Percentiles rank a stretch among this genome's conserved stretches.
Conservation (phyloP, 139 green algal species). For the Micromonas commoda region DNA sequence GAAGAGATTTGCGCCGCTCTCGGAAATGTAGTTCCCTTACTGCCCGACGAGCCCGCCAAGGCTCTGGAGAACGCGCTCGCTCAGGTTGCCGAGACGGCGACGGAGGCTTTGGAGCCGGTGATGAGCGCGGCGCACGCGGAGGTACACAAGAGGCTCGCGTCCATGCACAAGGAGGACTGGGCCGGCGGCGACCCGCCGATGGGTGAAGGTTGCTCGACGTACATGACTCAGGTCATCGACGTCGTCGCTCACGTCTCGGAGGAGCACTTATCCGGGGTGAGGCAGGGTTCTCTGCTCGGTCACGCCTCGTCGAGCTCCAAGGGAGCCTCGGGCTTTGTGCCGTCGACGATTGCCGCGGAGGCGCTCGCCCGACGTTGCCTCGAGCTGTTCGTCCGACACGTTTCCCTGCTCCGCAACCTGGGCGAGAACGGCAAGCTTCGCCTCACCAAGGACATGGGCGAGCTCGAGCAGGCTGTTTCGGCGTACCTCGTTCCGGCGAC, state of each 20-base stretch:
- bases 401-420: slow-evolving; percentile 69
- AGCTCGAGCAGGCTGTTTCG: slow-evolving; percentile 72
- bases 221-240: slow-evolving; percentile 55
- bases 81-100: background rate
- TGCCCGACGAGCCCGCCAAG: background rate
- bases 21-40: background rate
- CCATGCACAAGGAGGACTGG: slow-evolving; percentile 53
- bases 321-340: no score
- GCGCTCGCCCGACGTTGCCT: slow-evolving; percentile 58
- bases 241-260: slow-evolving; percentile 59
- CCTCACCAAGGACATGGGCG: slow-evolving; percentile 75
- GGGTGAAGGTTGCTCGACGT: slow-evolving; percentile 55
- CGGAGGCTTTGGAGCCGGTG: background rate
- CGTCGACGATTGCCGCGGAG: slow-evolving; percentile 52
- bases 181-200: slow-evolving; percentile 34
- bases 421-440: slow-evolving; percentile 52
- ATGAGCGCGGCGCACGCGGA: slow-evolving; percentile 1
- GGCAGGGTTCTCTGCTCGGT: no score
- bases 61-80: background rate
- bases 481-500: slow-evolving; percentile 63
- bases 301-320: no score
- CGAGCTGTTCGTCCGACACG: slow-evolving; percentile 83
- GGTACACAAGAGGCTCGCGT: slow-evolving; percentile 47
- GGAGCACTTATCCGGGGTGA: slow-evolving; percentile 60
- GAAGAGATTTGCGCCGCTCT: background rate